Evolutionary conservation across 495 filamentous ascomycete genomes (phyloP).

Genomic region (Aspergillus sclerotioniger): DNA sequence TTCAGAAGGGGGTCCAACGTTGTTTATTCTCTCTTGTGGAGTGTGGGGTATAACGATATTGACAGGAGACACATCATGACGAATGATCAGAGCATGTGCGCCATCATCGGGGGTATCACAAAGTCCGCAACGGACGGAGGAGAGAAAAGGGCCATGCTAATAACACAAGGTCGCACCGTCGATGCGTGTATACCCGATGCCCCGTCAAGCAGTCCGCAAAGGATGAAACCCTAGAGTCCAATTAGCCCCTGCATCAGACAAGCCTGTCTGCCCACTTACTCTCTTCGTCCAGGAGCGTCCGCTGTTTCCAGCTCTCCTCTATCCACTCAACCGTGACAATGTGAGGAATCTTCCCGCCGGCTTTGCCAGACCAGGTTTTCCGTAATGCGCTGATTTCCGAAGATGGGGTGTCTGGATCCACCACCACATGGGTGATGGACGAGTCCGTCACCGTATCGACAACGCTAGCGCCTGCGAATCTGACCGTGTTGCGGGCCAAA

Average conservation of each 20-base stretch:
- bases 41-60: too few species aligned
- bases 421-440: slow-evolving; percentile 36
- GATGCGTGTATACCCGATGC: slow-evolving; percentile 1
- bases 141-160: background rate
- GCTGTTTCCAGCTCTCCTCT: slow-evolving; percentile 72
- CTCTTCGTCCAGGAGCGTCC: slow-evolving; percentile 82
- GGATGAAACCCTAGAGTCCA: background rate
- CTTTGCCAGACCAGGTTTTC: slow-evolving; percentile 20
- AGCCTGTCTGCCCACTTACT: slow-evolving; percentile 18
- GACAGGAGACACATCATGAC: too few species aligned
- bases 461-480: slow-evolving; percentile 61
- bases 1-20: too few species aligned
- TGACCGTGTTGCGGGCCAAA: slow-evolving; percentile 46
- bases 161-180: background rate
- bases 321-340: slow-evolving; percentile 74
- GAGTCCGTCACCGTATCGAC: slow-evolving; percentile 19
- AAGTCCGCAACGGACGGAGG: background rate
- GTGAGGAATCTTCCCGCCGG: slow-evolving; percentile 57
- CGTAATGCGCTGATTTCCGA: slow-evolving; percentile 31
- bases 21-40: too few species aligned
- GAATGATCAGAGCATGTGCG: too few species aligned
- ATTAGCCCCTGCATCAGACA: background rate
- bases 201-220: background rate
- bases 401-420: slow-evolving; percentile 20
- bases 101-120: background rate